Evolutionary conservation across 768 basidiomycete genomes (phyloP).

Genomic region (Xerocomellus chrysenteron): DNA sequence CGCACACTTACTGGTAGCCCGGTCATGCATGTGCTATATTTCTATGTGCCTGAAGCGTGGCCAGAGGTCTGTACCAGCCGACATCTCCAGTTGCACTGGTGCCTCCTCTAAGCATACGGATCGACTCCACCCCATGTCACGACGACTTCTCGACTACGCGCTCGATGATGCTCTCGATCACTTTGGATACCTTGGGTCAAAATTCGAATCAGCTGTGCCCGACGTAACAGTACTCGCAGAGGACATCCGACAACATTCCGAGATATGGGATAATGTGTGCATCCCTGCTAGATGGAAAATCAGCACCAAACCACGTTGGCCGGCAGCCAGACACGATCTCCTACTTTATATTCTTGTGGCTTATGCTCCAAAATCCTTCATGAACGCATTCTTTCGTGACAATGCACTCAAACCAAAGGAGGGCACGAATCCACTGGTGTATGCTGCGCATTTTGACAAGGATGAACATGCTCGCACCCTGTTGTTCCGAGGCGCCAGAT

Average conservation of each 20-base stretch:
- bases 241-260: background rate
- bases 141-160: background rate
- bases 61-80: background rate
- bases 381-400: background rate
- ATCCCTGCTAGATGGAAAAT: background rate
- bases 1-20: background rate
- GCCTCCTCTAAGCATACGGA: background rate
- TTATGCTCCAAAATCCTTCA: background rate
- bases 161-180: background rate
- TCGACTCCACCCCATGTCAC: background rate
- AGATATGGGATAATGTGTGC: background rate
- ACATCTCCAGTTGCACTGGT: background rate
- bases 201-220: background rate
- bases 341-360: background rate
- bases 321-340: background rate
- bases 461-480: background rate
- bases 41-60: background rate
- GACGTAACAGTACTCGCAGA: background rate
- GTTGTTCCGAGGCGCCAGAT: background rate
- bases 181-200: background rate
- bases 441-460: slow-evolving; percentile 3
- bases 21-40: slow-evolving; percentile 5
- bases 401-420: background rate
- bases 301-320: background rate
- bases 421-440: slow-evolving; percentile 4